Evolutionary conservation across 1,284 basidiomycete species (phyloP).

Genomic region (Irpex sp.): DNA sequence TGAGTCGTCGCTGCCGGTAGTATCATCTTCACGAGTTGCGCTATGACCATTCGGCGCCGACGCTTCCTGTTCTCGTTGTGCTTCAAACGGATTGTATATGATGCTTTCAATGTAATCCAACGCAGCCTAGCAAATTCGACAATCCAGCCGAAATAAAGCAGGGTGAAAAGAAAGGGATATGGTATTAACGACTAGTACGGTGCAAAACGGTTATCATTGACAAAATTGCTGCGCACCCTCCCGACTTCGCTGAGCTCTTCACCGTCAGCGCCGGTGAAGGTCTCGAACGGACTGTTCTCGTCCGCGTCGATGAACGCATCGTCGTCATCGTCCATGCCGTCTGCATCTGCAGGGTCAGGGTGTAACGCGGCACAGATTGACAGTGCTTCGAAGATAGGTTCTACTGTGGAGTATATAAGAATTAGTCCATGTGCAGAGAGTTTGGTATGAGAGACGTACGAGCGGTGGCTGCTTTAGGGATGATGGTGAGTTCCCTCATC

Average conservation of each 20-base stretch:
- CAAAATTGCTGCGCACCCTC: slow-evolving; percentile 91
- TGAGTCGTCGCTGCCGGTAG: neutral
- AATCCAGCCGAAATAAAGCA: slow-evolving; percentile 5
- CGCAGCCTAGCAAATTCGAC: slow-evolving; percentile 48
- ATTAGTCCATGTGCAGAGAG: neutral
- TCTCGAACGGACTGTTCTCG: slow-evolving; percentile 44
- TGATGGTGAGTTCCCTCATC: slow-evolving; percentile 77
- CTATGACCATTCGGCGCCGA: slow-evolving; percentile 20
- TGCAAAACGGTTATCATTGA: slow-evolving; percentile 73
- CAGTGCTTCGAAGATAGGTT: slow-evolving; percentile 83
- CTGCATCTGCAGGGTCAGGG: slow-evolving; percentile 61
- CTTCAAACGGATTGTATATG: slow-evolving; percentile 50
- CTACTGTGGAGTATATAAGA: slow-evolving; percentile 48
- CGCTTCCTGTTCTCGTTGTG: slow-evolving; percentile 7
- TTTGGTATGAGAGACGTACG: slow-evolving; percentile 42
- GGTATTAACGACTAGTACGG: slow-evolving; percentile 70
- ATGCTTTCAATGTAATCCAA: slow-evolving; percentile 75
- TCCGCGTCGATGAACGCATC: slow-evolving; percentile 55
- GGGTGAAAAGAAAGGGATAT: slow-evolving; percentile 18
- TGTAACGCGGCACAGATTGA: slow-evolving; percentile 90
- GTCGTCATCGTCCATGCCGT: slow-evolving; percentile 51
- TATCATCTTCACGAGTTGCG: slow-evolving; percentile 17
- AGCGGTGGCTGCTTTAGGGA: slow-evolving; percentile 53
- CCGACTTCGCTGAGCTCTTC: slow-evolving; percentile 81
- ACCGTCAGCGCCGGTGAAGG: slow-evolving; percentile 55